A percentile compares a stretch with the other conserved stretches of the same genome.
Evolutionary conservation across 805 yeast genomes (phyloP).

Genomic region (Candida gorgasii): DNA sequence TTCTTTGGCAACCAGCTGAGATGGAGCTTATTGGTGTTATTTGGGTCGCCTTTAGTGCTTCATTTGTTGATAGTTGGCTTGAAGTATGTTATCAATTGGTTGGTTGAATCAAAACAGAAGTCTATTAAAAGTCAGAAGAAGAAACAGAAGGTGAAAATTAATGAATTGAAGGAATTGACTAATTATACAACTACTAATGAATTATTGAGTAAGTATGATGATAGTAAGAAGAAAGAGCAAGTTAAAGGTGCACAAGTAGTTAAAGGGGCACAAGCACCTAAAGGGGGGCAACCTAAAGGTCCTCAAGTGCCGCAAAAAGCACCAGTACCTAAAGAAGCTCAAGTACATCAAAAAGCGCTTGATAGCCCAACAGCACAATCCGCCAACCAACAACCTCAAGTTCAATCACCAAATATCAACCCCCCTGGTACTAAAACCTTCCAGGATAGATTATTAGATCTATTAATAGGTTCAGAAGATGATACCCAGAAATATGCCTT

Average conservation of each 20-base stretch:
- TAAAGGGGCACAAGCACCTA: background rate
- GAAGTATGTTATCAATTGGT: conserved; percentile 21
- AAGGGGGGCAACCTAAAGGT: background rate
- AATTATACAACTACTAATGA: conserved; percentile 75
- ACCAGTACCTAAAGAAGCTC: background rate
- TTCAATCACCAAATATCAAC: conserved; percentile 1
- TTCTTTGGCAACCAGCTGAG: conserved; percentile 28
- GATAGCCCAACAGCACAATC: background rate
- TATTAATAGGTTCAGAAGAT: conserved; percentile 55
- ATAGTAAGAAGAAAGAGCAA: conserved; percentile 5
- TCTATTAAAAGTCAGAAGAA: conserved; percentile 33
- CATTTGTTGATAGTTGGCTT: conserved; percentile 21
- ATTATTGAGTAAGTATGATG: conserved; percentile 59
- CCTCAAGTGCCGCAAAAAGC: conserved; percentile 1
- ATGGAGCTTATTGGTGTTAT: conserved; percentile 18
- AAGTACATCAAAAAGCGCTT: background rate
- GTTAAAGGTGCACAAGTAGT: background rate
- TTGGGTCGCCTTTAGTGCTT: conserved; percentile 25
- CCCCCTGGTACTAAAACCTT: conserved; percentile 18
- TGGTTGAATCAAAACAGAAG: conserved; percentile 18
- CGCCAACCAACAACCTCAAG: conserved; percentile 1
- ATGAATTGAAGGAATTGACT: conserved; percentile 68
- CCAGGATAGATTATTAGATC: conserved; percentile 40
- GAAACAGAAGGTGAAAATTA: conserved; percentile 55
- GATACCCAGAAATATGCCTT: conserved; percentile 69